Evolutionary conservation across 139 green algal species (phyloP).

Genomic region (Chlorella sp.): DNA sequence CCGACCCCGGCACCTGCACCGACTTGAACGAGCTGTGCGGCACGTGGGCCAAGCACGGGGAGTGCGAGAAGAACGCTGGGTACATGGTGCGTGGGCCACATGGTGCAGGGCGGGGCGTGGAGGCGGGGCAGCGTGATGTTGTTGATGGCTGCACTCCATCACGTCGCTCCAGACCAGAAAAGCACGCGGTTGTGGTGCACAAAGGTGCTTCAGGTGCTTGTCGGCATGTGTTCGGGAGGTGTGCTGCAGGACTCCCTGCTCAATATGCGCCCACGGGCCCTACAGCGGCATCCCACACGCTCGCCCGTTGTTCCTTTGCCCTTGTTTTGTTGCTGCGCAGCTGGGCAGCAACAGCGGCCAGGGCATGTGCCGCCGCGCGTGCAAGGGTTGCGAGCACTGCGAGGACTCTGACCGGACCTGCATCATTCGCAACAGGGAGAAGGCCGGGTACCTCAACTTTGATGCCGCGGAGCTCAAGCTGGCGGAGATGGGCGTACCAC

Average conservation of each 20-base stretch:
- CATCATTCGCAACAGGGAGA: constrained; percentile 8
- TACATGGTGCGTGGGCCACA: too few species aligned
- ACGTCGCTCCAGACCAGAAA: too few species aligned
- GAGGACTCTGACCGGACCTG: constrained; percentile 3
- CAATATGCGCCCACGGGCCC: background rate
- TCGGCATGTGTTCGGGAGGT: background rate
- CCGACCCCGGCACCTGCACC: constrained; percentile 8
- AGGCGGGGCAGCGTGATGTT: too few species aligned
- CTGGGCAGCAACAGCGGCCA: constrained; percentile 4
- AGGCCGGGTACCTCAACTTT: constrained; percentile 15
- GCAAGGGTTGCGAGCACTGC: constrained; percentile 9
- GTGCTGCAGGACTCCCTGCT: background rate
- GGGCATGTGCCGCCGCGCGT: constrained; percentile 12
- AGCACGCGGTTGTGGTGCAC: too few species aligned
- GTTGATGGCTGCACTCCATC: too few species aligned
- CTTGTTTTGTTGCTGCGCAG: background rate
- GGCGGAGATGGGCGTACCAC: constrained; percentile 1
- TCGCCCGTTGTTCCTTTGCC: background rate
- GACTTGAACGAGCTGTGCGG: constrained; percentile 6
- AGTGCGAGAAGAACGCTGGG: constrained; percentile 16
- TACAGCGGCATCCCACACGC: background rate
- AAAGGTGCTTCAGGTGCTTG: background rate
- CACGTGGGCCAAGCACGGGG: constrained; percentile 4
- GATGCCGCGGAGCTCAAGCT: constrained; percentile 9
- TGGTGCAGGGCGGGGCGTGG: too few species aligned